These are phyloP conservation scores for Halenospora varia DNA, from an alignment of 495 filamentous ascomycete genomes.

Conservation along the genomic window DNA sequence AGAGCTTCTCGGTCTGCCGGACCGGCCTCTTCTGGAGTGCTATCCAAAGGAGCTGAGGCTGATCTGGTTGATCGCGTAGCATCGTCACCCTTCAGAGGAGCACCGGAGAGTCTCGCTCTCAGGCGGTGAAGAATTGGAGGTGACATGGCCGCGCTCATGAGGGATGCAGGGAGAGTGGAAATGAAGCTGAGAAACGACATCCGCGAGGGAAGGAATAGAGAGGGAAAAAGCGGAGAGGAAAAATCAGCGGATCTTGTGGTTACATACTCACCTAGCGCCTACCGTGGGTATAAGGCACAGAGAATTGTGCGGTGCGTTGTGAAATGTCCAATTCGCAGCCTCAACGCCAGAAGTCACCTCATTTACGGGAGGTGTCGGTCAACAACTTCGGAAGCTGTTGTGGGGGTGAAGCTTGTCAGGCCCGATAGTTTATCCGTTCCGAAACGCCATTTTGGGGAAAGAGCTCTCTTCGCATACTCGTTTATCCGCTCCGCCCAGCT, in stretches of 20 bases:
- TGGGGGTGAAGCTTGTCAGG: slow-evolving; percentile 3
- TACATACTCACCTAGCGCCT: neutral
- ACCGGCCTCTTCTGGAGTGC: slow-evolving; percentile 5
- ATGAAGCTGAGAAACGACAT: slow-evolving; percentile 17
- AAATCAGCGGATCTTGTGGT: slow-evolving; percentile 1
- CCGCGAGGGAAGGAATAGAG: slow-evolving; percentile 1
- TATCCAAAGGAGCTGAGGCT: slow-evolving; percentile 4
- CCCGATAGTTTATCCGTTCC: slow-evolving; percentile 5
- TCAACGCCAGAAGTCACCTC: neutral
- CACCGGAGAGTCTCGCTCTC: neutral
- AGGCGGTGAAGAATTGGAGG: slow-evolving; percentile 14
- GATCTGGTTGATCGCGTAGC: neutral
- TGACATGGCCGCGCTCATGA: slow-evolving; percentile 21
- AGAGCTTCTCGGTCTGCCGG: slow-evolving; percentile 15
- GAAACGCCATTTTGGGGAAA: no score
- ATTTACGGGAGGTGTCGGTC: slow-evolving; percentile 7
- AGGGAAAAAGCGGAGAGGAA: slow-evolving; percentile 4
- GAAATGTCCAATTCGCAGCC: slow-evolving; percentile 1
- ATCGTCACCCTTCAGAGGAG: neutral
- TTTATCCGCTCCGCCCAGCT: neutral
- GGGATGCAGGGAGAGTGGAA: slow-evolving; percentile 5
- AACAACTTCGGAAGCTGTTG: slow-evolving; percentile 1
- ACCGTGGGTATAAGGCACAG: neutral
- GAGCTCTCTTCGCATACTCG: neutral
- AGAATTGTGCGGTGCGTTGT: slow-evolving; percentile 6